A percentile compares a stretch with the other conserved stretches of the same genome.
phyloP scores from a whole-genome alignment of 768 basidiomycete genomes.

The Russula dissimulans region DNA sequence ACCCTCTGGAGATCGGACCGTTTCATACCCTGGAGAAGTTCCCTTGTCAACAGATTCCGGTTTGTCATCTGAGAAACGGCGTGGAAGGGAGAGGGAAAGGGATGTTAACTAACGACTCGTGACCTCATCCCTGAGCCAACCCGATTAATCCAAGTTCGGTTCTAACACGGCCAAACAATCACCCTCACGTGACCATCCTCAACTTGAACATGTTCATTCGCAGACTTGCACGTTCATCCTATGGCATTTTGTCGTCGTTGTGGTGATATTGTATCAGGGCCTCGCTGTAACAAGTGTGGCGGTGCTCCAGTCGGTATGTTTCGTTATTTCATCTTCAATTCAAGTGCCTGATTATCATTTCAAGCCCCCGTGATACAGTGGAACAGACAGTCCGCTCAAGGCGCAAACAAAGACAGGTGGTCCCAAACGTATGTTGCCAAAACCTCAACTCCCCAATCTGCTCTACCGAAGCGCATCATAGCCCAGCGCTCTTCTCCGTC shows the following conservation, averaged over 20 bases:
- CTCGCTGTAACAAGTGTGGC: constrained; percentile 66
- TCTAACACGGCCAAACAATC: constrained; percentile 1
- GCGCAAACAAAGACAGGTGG: constrained; percentile 56
- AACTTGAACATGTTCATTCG: background rate
- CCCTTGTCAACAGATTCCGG: constrained; percentile 38
- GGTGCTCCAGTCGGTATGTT: constrained; percentile 68
- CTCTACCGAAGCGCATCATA: constrained; percentile 23
- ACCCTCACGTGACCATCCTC: constrained; percentile 5
- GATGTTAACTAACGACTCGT: background rate
- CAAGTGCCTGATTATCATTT: background rate
- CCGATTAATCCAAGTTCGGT: background rate
- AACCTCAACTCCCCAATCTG: constrained; percentile 37
- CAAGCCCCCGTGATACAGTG: constrained; percentile 64
- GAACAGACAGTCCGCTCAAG: constrained; percentile 38
- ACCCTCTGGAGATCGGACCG: constrained; percentile 47
- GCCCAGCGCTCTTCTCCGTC: constrained; percentile 17
- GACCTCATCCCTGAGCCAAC: background rate
- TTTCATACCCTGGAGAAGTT: constrained; percentile 44
- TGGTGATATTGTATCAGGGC: constrained; percentile 67
- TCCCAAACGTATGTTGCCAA: constrained; percentile 65
- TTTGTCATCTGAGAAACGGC: constrained; percentile 1
- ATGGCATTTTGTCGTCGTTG: constrained; percentile 87
- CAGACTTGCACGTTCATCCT: background rate
- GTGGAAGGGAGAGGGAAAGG: background rate
- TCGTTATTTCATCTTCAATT: background rate